Percentiles rank a stretch among this genome's conserved stretches.
These are phyloP conservation scores for Gaeumannomyces sp. DNA, from an alignment of 2,329 filamentous ascomycete genomes.

Conservation along the genomic window DNA sequence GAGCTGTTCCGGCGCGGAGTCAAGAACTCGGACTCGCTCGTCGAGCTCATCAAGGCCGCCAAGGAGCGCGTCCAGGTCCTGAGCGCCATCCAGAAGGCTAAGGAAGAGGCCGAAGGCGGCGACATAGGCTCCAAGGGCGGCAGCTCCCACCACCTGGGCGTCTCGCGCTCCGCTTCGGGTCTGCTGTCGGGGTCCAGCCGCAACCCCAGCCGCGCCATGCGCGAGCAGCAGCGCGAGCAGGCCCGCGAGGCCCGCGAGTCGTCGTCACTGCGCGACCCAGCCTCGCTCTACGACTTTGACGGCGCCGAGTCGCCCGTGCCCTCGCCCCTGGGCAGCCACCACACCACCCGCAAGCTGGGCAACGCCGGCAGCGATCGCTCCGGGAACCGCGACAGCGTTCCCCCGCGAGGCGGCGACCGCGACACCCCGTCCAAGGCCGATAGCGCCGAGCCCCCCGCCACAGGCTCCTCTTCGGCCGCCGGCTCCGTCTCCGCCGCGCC, in stretches of 20 bases:
- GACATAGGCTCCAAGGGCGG: background rate
- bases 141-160: slow-evolving; percentile 2
- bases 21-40: slow-evolving; percentile 26
- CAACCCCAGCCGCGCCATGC: slow-evolving; percentile 18
- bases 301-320: slow-evolving; percentile 36
- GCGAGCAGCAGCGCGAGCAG: slow-evolving; percentile 28
- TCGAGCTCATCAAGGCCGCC: slow-evolving; percentile 27
- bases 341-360: slow-evolving; percentile 28
- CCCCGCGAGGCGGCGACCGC: slow-evolving; percentile 33
- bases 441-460: slow-evolving; percentile 42
- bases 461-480: slow-evolving; percentile 3
- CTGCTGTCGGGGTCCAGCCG: slow-evolving; percentile 13
- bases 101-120: slow-evolving; percentile 26
- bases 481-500: slow-evolving; percentile 6
- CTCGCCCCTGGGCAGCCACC: slow-evolving; percentile 29
- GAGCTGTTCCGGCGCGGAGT: slow-evolving; percentile 22
- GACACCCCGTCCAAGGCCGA: slow-evolving; percentile 52
- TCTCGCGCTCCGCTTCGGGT: slow-evolving; percentile 14
- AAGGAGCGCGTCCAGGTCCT: slow-evolving; percentile 33
- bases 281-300: slow-evolving; percentile 38
- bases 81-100: slow-evolving; percentile 33
- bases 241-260: slow-evolving; percentile 22
- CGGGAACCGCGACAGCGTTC: slow-evolving; percentile 27
- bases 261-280: slow-evolving; percentile 13
- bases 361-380: slow-evolving; percentile 24